These are phyloP conservation scores for Beauveria medogensis DNA, from an alignment of 2,329 filamentous ascomycete genomes.

Conservation along the genomic window DNA sequence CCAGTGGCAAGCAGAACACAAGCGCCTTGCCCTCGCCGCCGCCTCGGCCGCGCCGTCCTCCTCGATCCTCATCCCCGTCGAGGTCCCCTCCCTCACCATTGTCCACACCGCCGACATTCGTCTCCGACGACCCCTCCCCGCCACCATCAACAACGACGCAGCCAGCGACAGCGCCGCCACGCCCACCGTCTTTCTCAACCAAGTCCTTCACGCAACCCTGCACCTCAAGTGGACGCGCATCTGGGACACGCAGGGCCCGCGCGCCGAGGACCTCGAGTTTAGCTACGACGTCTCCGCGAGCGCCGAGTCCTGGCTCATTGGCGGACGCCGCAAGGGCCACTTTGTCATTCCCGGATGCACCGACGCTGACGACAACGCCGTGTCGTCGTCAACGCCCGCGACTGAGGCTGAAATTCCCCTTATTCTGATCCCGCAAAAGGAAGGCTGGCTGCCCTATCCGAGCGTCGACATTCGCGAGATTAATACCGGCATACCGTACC, in stretches of 20 bases:
- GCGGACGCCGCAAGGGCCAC: slow-evolving; percentile 70
- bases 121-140: slow-evolving; percentile 33
- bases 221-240: slow-evolving; percentile 53
- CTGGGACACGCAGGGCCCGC: slow-evolving; percentile 45
- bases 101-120: slow-evolving; percentile 70
- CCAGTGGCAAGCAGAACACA: slow-evolving; percentile 24
- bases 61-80: slow-evolving; percentile 74
- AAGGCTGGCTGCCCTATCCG: slow-evolving; percentile 73
- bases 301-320: slow-evolving; percentile 74
- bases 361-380: slow-evolving; percentile 10
- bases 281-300: slow-evolving; percentile 73
- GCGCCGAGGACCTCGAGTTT: slow-evolving; percentile 56
- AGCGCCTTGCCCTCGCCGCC: slow-evolving; percentile 19
- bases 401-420: slow-evolving; percentile 56
- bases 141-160: slow-evolving; percentile 20
- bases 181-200: slow-evolving; percentile 49
- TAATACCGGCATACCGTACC: slow-evolving; percentile 18
- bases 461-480: slow-evolving; percentile 68
- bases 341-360: slow-evolving; percentile 50
- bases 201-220: slow-evolving; percentile 56
- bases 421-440: slow-evolving; percentile 69
- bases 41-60: slow-evolving; percentile 40
- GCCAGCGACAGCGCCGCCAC: slow-evolving; percentile 22
- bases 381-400: slow-evolving; percentile 30
- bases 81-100: slow-evolving; percentile 74